Conservation (phyloP, 306 rosid species). For the Citrullus colocynthis region DNA sequence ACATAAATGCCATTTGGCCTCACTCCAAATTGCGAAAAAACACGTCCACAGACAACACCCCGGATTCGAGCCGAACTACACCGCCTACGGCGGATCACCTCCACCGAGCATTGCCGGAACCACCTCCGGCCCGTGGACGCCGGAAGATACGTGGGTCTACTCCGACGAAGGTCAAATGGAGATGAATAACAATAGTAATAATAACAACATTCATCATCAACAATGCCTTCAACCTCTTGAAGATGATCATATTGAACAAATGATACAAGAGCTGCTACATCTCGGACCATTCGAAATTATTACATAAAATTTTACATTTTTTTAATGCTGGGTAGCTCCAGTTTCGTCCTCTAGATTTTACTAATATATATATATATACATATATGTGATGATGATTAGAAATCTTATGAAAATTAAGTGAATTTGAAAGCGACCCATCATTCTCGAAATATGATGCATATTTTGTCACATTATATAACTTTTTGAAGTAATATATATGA, state of each 20-base stretch:
- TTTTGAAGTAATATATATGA: background rate
- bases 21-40: constrained; percentile 51
- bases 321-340: background rate
- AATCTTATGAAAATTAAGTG: background rate
- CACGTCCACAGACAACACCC: constrained; percentile 19
- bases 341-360: background rate
- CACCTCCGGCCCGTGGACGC: constrained; percentile 9
- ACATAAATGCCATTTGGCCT: constrained; percentile 63
- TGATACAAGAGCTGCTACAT: constrained; percentile 75
- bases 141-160: constrained; percentile 1
- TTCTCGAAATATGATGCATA: background rate
- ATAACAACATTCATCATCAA: background rate
- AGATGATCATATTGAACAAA: constrained; percentile 76
- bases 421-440: background rate
- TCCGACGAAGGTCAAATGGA: background rate
- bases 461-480: background rate
- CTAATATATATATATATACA: background rate
- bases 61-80: background rate
- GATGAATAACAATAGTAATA: background rate
- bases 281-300: constrained; percentile 48
- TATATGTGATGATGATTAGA: background rate
- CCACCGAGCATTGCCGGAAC: constrained; percentile 11
- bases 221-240: constrained; percentile 48
- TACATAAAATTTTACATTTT: background rate
- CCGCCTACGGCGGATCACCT: background rate